phyloP scores from a whole-genome alignment of 163 green algal species.

The Volvox carteri region DNA sequence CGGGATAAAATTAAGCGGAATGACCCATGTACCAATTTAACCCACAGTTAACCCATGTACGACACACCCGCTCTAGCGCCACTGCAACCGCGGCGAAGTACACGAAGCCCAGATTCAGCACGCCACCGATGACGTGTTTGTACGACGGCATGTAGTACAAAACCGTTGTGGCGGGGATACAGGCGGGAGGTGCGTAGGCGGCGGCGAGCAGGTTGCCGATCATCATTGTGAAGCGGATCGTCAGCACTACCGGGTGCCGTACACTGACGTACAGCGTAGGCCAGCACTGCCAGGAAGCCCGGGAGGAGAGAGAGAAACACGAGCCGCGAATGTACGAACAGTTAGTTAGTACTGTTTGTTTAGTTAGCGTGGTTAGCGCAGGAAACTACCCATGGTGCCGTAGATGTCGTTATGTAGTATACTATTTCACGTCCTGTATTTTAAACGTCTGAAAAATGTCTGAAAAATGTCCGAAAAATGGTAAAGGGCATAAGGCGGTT shows the following conservation, averaged over 20 bases:
- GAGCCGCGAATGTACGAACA: neutral
- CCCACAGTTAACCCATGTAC: too few relatives aligned
- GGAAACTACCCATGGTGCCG: too few relatives aligned
- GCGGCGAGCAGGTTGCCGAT: slow-evolving; percentile 13
- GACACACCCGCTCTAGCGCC: too few relatives aligned
- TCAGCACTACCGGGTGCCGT: slow-evolving; percentile 6
- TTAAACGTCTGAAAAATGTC: too few relatives aligned
- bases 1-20: too few relatives aligned
- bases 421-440: neutral
- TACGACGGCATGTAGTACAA: slow-evolving; percentile 48
- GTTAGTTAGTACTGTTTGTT: neutral
- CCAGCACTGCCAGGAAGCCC: neutral
- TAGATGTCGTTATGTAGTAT: neutral
- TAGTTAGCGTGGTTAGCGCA: too few relatives aligned
- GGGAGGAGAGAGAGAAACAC: neutral
- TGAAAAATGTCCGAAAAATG: too few relatives aligned
- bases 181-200: neutral
- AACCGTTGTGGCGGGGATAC: slow-evolving; percentile 22
- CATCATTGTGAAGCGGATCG: slow-evolving; percentile 26
- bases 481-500: too few relatives aligned
- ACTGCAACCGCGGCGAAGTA: too few relatives aligned
- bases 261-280: neutral
- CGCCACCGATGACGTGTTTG: too few relatives aligned
- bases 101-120: too few relatives aligned
- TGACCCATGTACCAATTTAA: too few relatives aligned